Evolutionary conservation across 2,329 filamentous ascomycete species (phyloP).

Genomic region (Colletotrichum simmondsii): DNA sequence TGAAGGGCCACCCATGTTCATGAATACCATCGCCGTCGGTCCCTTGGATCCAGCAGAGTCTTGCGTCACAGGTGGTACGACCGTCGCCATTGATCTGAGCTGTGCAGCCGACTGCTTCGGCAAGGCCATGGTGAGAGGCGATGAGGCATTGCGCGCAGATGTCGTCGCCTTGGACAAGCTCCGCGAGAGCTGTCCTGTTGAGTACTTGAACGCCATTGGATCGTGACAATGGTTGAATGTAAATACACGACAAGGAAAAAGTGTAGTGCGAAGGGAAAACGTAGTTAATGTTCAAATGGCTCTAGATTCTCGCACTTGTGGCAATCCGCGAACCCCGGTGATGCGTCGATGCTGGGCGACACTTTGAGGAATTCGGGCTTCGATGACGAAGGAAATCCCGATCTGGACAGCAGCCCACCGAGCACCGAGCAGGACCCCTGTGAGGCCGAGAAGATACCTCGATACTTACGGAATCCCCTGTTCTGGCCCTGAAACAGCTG

Average conservation of each 20-base stretch:
- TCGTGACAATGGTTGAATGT: neutral
- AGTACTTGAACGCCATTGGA: slow-evolving; percentile 53
- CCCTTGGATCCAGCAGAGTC: slow-evolving; percentile 77
- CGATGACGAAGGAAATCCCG: slow-evolving; percentile 35
- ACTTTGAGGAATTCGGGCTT: slow-evolving; percentile 19
- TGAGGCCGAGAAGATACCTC: slow-evolving; percentile 8
- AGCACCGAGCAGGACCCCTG: slow-evolving; percentile 18
- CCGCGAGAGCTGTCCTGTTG: slow-evolving; percentile 49
- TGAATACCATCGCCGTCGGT: slow-evolving; percentile 96
- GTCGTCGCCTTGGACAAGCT: slow-evolving; percentile 36
- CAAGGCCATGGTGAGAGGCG: slow-evolving; percentile 38
- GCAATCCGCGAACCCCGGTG: slow-evolving; percentile 16
- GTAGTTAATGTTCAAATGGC: neutral
- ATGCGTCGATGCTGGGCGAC: slow-evolving; percentile 13
- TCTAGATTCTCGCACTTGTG: slow-evolving; percentile 22
- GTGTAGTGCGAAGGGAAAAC: neutral
- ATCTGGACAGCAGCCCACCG: slow-evolving; percentile 20
- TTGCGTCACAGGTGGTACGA: slow-evolving; percentile 80
- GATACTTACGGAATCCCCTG: neutral
- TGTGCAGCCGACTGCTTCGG: slow-evolving; percentile 47
- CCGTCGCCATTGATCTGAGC: slow-evolving; percentile 67
- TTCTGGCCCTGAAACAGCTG: neutral
- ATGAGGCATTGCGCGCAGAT: slow-evolving; percentile 32
- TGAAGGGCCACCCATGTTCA: slow-evolving; percentile 98
- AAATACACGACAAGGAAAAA: neutral